Conservation (phyloP, 129 eudicot genomes). For the Flaveria linearis region DNA sequence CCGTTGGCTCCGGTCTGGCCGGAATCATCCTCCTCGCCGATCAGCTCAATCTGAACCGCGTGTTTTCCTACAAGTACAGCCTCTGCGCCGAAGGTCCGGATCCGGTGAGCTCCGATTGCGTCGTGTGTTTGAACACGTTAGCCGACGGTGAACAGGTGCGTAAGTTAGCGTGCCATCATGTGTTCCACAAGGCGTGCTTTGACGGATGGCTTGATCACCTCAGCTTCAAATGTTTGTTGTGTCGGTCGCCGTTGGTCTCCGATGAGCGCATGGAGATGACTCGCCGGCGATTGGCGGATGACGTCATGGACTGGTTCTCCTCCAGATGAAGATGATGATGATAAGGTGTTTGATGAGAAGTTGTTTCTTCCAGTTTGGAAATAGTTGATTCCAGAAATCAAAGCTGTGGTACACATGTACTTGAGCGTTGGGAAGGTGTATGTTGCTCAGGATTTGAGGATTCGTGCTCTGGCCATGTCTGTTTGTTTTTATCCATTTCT, state of each 20-base stretch:
- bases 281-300: constrained; percentile 50
- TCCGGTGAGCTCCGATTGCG: constrained; percentile 39
- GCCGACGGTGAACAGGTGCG: constrained; percentile 67
- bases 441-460: constrained; percentile 16
- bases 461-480: constrained; percentile 13
- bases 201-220: constrained; percentile 81
- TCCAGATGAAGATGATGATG: constrained; percentile 24
- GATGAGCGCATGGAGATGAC: constrained; percentile 51
- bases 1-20: no score
- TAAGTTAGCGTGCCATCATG: constrained; percentile 66
- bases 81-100: constrained; percentile 12
- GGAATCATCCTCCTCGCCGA: no score
- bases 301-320: constrained; percentile 53
- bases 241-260: constrained; percentile 51
- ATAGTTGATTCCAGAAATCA: no score
- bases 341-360: not conserved
- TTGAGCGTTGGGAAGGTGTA: not conserved
- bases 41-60: no score
- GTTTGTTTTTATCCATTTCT: constrained; percentile 30
- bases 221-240: constrained; percentile 70
- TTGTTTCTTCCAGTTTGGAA: no score
- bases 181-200: constrained; percentile 76
- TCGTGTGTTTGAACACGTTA: constrained; percentile 67
- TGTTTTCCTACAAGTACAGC: no score
- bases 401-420: no score